Base-by-base conservation (phyloP, 148 eudicot genomes). In the Silene uniflora region DNA sequence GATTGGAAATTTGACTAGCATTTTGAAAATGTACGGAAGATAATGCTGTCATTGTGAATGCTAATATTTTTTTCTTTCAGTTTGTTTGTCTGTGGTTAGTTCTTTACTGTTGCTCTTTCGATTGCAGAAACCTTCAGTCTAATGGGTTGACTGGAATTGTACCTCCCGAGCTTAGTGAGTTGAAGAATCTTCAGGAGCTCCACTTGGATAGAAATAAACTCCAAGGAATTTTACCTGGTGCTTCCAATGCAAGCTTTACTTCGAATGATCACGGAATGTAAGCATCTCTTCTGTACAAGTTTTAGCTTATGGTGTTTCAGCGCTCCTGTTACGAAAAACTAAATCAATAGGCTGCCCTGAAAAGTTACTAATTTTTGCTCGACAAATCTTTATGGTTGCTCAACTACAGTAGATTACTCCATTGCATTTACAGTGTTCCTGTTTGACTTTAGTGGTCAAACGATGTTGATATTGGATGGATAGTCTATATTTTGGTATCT, bases 151-250 rank as follows among this genome's bases (percentile, higher is more conserved):
- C 91, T 10, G 98, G 99, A 67, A 82, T 55, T 60, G 75, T 96
- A 77, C 97, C 97, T 52, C 76, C 76, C 9, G 89, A 89, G 81
- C 86, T 96, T 78, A 90, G 90, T 62, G 81, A 84, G 62, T 82
- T 96, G 77, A 83, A 84, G 35, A 72, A 81, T 71, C 98, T 96
- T 70, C 83, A 89, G 83, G 97, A 92, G 75, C 91, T 96, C 79
- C 83, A 84, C 67, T 66, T 96, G 74, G 97, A 91, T 71, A 91
- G 97, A 76, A 96, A 96, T 83, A 92, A 82, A 86, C 91, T 96
- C 81, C 87, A 74, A 77, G 99, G 99, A 76, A 72, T 71, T 49
- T 74, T 96, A 67, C 98, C 92, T n/a, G 94, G 85, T 75, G 77
- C 77, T 75, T 78, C 77, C 76, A 61, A 52, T 60, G 77, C 93